Conservation (phyloP, 202 grass and related monocot species). For the Panicum virgatum region DNA sequence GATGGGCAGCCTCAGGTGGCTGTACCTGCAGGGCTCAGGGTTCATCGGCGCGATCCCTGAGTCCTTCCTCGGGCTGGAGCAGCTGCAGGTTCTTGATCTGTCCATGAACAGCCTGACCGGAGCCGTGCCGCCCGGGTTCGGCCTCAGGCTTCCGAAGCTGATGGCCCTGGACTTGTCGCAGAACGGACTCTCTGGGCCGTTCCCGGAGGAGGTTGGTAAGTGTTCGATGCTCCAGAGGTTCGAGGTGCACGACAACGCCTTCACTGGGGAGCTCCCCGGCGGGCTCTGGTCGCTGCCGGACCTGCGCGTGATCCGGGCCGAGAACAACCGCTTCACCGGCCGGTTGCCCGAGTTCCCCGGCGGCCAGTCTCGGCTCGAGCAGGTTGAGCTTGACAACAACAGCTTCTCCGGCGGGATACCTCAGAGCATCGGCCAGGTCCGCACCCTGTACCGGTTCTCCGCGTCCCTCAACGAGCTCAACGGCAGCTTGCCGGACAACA, state of each 20-base stretch:
- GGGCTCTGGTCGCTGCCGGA: slow-evolving; percentile 72
- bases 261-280: slow-evolving; percentile 55
- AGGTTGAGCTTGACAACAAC: slow-evolving; percentile 78
- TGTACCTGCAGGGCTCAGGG: slow-evolving; percentile 63
- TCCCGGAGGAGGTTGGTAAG: slow-evolving; percentile 48
- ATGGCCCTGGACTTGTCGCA: slow-evolving; percentile 56
- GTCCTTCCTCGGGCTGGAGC: slow-evolving; percentile 42
- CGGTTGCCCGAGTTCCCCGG: slow-evolving; percentile 44
- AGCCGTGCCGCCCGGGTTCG: slow-evolving; percentile 53
- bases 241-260: slow-evolving; percentile 68
- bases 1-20: slow-evolving; percentile 50
- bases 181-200: slow-evolving; percentile 61
- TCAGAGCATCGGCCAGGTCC: slow-evolving; percentile 50
- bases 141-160: slow-evolving; percentile 49
- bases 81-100: slow-evolving; percentile 64
- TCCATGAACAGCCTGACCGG: slow-evolving; percentile 72
- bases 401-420: slow-evolving; percentile 62
- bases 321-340: slow-evolving; percentile 63
- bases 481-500: slow-evolving; percentile 58
- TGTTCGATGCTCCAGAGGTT: slow-evolving; percentile 65
- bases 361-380: slow-evolving; percentile 56
- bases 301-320: slow-evolving; percentile 52
- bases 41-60: slow-evolving; percentile 58
- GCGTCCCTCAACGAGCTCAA: slow-evolving; percentile 62
- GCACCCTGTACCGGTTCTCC: slow-evolving; percentile 74